Base-by-base conservation (phyloP, 148 eudicot genomes). In the Selenicereus undatus region DNA sequence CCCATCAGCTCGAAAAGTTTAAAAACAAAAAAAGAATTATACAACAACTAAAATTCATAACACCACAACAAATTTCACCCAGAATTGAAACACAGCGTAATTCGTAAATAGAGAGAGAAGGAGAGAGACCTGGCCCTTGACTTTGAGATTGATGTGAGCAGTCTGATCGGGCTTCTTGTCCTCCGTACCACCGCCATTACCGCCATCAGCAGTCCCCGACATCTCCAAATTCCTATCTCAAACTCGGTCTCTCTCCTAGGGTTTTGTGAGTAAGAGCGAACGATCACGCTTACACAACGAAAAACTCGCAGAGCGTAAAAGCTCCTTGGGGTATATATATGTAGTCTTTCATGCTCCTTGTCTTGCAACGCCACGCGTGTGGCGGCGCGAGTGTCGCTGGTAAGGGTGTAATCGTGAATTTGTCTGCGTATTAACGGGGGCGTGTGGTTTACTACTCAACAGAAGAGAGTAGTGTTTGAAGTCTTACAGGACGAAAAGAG, bases 81-180 rank as follows among this genome's bases (percentile, higher is more conserved):
- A 4, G 5, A 39, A 22, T 1, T 4, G 68, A 64, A 10, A 64
- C 27, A 64, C 27, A 7, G 29, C n/a, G 62, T 17, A 73, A 24
- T 65, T 39, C 43, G 74, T 24, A 66, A 48, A 32, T 22, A 36
- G 10, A 72, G 26, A 69, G 17, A n/a, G 27, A 56, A 0, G 69
- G 54, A 66, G 26, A 54, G 27, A 76, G 29, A 89, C 91, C 91
- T 89, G 90, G 50, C 90, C 90, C 77, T 87, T 87, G 75, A 87
- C 91, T 73, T 87, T 87, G 76, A 89, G 86, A 81, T 89, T 89
- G 81, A 89, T 84, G 42, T 85, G 90, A 56, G 79, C 84, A 1
- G 81, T 54, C 5, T 86, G 87, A 18, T 79, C 87, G 35, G 89
- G 91, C 88, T 89, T 89, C 88, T 78, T 89, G 78, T 87, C 89